Evolutionary conservation across 2,329 filamentous ascomycete species (phyloP).

Genomic region (Neodidymelliopsis sp.): DNA sequence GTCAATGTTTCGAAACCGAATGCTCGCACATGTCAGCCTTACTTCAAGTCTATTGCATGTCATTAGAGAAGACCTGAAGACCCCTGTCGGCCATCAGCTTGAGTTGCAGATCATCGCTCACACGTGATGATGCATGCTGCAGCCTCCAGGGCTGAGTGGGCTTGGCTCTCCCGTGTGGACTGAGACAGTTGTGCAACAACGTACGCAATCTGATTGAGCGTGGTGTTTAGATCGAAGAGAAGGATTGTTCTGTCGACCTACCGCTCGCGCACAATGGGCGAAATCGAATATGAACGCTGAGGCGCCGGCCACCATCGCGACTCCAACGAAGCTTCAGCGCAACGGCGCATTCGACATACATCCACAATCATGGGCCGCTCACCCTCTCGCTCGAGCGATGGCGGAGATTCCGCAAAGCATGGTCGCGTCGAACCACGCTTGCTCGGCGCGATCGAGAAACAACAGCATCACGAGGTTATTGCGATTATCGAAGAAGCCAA

Average conservation of each 20-base stretch:
- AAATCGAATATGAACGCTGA: constrained; percentile 14
- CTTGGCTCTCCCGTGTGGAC: constrained; percentile 23
- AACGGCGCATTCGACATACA: neutral
- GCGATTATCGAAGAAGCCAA: constrained; percentile 48
- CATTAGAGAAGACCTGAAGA: neutral
- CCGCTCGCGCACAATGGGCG: constrained; percentile 18
- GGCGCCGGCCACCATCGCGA: constrained; percentile 9
- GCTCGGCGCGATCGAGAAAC: constrained; percentile 46
- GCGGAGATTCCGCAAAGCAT: constrained; percentile 37
- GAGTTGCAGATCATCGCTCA: constrained; percentile 10
- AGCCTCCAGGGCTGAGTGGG: constrained; percentile 17
- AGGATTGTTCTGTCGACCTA: constrained; percentile 2
- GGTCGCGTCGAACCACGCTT: constrained; percentile 45
- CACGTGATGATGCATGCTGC: constrained; percentile 42
- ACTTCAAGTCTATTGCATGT: neutral
- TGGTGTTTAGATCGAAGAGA: constrained; percentile 7
- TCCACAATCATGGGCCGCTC: constrained; percentile 42
- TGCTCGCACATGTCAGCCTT: neutral
- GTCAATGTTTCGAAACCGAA: neutral
- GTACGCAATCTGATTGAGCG: constrained; percentile 12
- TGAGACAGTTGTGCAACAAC: constrained; percentile 24
- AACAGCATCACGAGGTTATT: constrained; percentile 38
- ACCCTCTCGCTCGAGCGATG: constrained; percentile 47
- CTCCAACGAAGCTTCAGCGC: constrained; percentile 6
- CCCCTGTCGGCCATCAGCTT: constrained; percentile 9